Evolutionary conservation across 768 basidiomycete species (phyloP).

Genomic region (Neoboletus magnificus): DNA sequence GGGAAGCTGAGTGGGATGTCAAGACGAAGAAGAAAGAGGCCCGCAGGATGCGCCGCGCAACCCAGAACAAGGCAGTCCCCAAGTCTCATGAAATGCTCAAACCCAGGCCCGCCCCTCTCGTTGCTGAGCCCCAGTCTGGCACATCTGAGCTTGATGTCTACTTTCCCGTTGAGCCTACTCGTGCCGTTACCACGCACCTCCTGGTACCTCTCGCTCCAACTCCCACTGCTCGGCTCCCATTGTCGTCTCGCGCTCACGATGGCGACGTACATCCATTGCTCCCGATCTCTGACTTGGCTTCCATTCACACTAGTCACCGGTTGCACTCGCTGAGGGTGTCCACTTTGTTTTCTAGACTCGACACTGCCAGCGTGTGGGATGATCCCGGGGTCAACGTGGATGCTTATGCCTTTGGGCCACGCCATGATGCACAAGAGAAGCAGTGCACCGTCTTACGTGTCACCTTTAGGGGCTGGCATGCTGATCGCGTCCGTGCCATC

Average conservation of each 20-base stretch:
- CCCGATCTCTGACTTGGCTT: constrained; percentile 50
- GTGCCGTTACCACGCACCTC: constrained; percentile 57
- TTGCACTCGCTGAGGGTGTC: constrained; percentile 63
- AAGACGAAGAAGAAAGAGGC: constrained; percentile 45
- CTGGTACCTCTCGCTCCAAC: constrained; percentile 77
- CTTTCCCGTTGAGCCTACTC: constrained; percentile 43
- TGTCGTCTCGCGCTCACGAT: constrained; percentile 32
- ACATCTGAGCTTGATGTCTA: constrained; percentile 56
- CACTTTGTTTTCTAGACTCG: constrained; percentile 67
- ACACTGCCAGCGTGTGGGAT: constrained; percentile 64
- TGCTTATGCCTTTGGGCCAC: constrained; percentile 59
- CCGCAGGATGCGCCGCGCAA: constrained; percentile 22
- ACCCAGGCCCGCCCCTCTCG: constrained; percentile 13
- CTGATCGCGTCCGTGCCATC: constrained; percentile 57
- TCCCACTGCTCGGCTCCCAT: constrained; percentile 61
- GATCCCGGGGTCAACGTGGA: constrained; percentile 46
- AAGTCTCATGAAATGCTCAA: constrained; percentile 31
- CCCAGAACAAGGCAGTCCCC: constrained; percentile 15
- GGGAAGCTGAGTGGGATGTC: constrained; percentile 69
- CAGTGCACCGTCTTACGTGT: constrained; percentile 66
- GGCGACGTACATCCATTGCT: constrained; percentile 38
- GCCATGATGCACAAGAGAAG: constrained; percentile 34
- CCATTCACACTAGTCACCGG: constrained; percentile 50
- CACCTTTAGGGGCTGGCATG: constrained; percentile 72
- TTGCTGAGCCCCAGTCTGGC: constrained; percentile 9